Evolutionary conservation across 768 basidiomycete species (phyloP), one percentile per base, ranked within the genome.

Genomic region (Pleurotus giganteus): DNA sequence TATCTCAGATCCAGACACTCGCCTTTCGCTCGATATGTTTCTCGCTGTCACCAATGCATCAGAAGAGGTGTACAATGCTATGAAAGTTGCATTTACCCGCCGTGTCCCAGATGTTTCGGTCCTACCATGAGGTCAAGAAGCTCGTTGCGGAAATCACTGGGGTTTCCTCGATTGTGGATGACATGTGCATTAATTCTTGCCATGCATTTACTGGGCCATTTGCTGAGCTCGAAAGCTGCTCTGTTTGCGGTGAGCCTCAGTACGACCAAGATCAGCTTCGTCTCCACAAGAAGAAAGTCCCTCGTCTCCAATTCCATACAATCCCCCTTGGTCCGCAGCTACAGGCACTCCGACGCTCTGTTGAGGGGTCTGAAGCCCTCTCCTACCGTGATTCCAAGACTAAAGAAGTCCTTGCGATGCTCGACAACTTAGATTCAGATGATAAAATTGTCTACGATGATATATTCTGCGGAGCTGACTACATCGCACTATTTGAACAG

Each of bases 171-270:
- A 45, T 79, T 1, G 7, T 47, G 0, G 47, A 68, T 4, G 67
- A 79, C 53, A 80, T 80, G 75, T 81, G 78, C 37, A 56, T 65
- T 0, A 69, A 76, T 5, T 66, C 69, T 0, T 81, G 79, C 55
- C 28, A 68, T 17, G 72, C 71, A 0, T 81, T 65, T 50, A 75
- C 71, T 0, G 74, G 78, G 0, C 74, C 72, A 0, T 74, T 66
- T n/a, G 44, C 50, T 1, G 26, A 65, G 0, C 53, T 68, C 0
- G 61, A 72, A 0, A 2, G 17, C 0, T 81, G 78, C 50, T 60
- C 60, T 0, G 17, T 56, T 0, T 80, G 77, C 55, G 43, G 47
- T 0, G 61, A 71, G 32, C 61, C 70, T 1, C 60, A 59, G 0
- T 76, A 69, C 58, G 58, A 72, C 4, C 37, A 46, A 4, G 29